These are phyloP conservation scores for Clavispora phyllophila DNA, from an alignment of 805 yeast species.

Conservation along the genomic window DNA sequence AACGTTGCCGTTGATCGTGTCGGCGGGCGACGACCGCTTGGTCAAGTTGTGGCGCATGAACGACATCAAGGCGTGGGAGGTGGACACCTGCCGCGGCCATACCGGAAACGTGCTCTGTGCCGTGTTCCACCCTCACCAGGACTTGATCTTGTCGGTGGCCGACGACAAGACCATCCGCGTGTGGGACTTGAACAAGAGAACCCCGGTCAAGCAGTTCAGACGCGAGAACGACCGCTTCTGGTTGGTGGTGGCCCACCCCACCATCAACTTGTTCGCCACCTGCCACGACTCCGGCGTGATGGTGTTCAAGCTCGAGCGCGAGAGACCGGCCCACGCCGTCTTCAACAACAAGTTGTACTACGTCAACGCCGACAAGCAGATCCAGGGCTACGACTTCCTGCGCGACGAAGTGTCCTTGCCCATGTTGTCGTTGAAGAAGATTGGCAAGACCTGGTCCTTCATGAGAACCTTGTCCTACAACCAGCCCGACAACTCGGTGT, in stretches of 20 bases:
- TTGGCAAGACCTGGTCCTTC: constrained; percentile 83
- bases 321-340: constrained; percentile 83
- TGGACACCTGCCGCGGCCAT: constrained; percentile 97
- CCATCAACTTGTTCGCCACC: constrained; percentile 87
- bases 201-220: constrained; percentile 89
- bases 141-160: constrained; percentile 85
- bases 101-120: constrained; percentile 88
- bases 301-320: constrained; percentile 96
- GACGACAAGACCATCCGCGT: constrained; percentile 95
- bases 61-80: constrained; percentile 98
- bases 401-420: constrained; percentile 67
- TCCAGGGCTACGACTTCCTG: constrained; percentile 70
- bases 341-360: constrained; percentile 71
- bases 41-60: constrained; percentile 97
- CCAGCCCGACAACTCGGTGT: constrained; percentile 83
- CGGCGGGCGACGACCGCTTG: constrained; percentile 94
- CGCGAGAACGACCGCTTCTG: constrained; percentile 94
- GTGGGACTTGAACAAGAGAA: constrained; percentile 93
- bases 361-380: constrained; percentile 79
- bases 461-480: constrained; percentile 83
- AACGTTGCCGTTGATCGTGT: constrained; percentile 86
- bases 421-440: constrained; percentile 73
- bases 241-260: constrained; percentile 86
- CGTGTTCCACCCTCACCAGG: constrained; percentile 89
- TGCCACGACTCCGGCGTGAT: constrained; percentile 97